Conservation (phyloP, 345 rosid species). For the Anastatica hierochuntica region DNA sequence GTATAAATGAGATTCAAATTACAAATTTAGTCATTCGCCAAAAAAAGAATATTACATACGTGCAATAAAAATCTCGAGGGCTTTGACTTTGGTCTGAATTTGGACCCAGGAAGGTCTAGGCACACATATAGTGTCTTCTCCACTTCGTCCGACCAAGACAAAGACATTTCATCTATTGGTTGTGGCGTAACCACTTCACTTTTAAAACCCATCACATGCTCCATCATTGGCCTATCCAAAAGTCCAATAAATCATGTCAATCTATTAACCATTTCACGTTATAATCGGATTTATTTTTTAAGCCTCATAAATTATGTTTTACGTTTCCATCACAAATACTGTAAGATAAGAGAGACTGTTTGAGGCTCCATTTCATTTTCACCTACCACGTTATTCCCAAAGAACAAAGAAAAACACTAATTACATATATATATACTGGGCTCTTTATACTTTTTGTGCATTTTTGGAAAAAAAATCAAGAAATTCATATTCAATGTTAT, state of each 20-base stretch:
- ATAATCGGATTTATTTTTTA: too few species aligned
- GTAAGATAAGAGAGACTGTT: neutral
- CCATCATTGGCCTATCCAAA: conserved; percentile 14
- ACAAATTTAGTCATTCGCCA: neutral
- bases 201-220: conserved; percentile 19
- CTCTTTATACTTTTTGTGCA: too few species aligned
- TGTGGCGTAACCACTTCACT: conserved; percentile 21
- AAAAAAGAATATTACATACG: neutral
- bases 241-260: conserved; percentile 13
- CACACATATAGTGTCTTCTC: conserved; percentile 22
- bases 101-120: conserved; percentile 13
- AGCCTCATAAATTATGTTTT: too few species aligned
- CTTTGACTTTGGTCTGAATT: conserved; percentile 22
- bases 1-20: neutral
- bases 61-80: conserved; percentile 2
- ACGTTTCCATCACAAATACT: too few species aligned
- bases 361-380: too few species aligned
- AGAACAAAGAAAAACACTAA: too few species aligned
- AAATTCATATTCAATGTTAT: neutral
- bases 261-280: neutral
- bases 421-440: too few species aligned
- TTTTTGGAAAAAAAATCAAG: too few species aligned
- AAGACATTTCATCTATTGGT: conserved; percentile 24
- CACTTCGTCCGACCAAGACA: conserved; percentile 26
- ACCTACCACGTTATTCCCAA: too few species aligned